phyloP scores from a whole-genome alignment of 805 yeast species.

The Wickerhamiella parazyma region DNA sequence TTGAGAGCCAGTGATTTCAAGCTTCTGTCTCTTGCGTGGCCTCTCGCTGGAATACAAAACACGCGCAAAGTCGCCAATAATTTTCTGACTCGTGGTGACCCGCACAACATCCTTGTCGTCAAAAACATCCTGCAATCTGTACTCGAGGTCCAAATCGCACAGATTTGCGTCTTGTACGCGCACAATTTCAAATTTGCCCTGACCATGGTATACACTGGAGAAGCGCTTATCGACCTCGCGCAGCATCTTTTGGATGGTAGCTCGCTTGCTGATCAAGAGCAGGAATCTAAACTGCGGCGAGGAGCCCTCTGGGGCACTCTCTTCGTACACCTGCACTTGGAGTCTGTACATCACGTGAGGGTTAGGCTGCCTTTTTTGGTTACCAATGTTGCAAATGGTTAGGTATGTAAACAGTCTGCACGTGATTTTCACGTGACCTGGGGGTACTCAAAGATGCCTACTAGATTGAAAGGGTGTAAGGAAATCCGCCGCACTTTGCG shows the following conservation, averaged over 20 bases:
- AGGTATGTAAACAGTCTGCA: too few relatives aligned
- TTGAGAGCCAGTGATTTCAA: background rate
- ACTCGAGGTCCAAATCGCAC: slow-evolving; percentile 4
- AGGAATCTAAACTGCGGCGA: background rate
- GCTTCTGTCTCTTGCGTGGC: background rate
- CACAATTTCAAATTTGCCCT: background rate
- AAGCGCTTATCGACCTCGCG: background rate
- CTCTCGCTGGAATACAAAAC: background rate
- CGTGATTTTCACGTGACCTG: background rate
- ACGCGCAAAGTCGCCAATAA: background rate
- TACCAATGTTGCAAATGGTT: too few relatives aligned
- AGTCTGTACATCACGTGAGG: slow-evolving; percentile 2
- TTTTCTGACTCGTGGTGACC: background rate
- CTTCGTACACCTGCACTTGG: background rate
- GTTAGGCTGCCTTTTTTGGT: background rate
- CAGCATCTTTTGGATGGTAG: background rate
- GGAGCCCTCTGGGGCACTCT: background rate
- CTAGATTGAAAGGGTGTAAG: too few relatives aligned
- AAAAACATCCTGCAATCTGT: background rate
- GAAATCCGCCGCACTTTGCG: too few relatives aligned
- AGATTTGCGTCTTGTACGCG: slow-evolving; percentile 1
- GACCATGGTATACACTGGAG: slow-evolving; percentile 1
- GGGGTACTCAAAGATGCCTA: too few relatives aligned
- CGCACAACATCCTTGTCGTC: background rate
- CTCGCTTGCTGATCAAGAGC: background rate